Evolutionary conservation across 2,329 filamentous ascomycete genomes (phyloP), one percentile per base, ranked within the genome.

Genomic region (Stromatinia cepivora): DNA sequence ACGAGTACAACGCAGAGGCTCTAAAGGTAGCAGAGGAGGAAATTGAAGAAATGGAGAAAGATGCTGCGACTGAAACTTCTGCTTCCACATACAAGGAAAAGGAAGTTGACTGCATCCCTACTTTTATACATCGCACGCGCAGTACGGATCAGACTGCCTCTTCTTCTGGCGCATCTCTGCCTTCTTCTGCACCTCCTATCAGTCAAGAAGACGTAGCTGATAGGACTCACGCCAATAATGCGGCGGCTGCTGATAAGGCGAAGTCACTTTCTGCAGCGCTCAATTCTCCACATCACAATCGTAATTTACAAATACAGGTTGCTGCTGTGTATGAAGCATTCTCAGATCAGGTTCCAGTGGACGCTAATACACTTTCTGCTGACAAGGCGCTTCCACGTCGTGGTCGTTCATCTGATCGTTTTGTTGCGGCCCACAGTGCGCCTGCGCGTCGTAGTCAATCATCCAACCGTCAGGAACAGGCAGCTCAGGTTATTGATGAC

Each of bases 231-330:
- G 8, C 7, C n/a, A 28, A 25, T 42, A 9, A 10, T 0, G 25
- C 17, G 36, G 42, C 11, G 10, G n/a, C n/a, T 1, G 56, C n/a
- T 10, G 22, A 42, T 25, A 36, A 25, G 22, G 13, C n/a, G 9
- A 15, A 42, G 34, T 20, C 31, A 15, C 15, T 58, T 58, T 17
- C 13, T 42, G 56, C 34, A 25, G 56, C 56, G 22, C 3, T n/a
- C 13, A 42, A 36, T 1, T 34, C 22, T 42, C 13, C 22, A 10
- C 25, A 25, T 42, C 22, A 5, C 22, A 58, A 25, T 39, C 56
- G 56, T 15, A 58, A 58, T 34, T 58, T 58, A 25, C 56, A 58
- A 13, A n/a, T 39, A 3, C 56, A 58, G n/a, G 34, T 58, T 58
- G 56, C 56, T 25, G n/a, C 56, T 13, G 56, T 42, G 4, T 58